Conservation (phyloP, 2,329 filamentous ascomycete genomes). For the Meredithiella fracta region DNA sequence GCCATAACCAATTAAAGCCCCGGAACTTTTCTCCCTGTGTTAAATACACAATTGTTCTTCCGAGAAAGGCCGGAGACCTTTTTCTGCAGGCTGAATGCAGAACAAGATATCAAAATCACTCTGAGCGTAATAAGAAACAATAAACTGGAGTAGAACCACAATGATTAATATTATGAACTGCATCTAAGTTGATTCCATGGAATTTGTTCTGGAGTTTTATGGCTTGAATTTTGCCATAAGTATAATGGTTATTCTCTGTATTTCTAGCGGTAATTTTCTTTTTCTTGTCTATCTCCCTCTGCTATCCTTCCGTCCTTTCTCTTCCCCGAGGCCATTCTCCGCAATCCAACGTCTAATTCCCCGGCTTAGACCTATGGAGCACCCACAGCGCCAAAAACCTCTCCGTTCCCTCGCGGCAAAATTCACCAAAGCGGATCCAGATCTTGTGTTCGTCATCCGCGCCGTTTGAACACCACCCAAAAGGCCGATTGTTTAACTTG, state of each 20-base stretch:
- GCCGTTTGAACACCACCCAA: too few relatives aligned
- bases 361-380: background rate
- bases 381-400: background rate
- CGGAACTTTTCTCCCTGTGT: background rate
- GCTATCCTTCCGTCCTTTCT: background rate
- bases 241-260: too few relatives aligned
- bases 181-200: background rate
- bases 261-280: too few relatives aligned
- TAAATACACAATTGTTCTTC: background rate
- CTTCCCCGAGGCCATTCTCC: background rate
- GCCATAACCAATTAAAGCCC: background rate
- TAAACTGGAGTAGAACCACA: background rate
- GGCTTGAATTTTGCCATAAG: too few relatives aligned
- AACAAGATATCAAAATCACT: background rate
- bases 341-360: background rate
- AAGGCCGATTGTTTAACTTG: too few relatives aligned
- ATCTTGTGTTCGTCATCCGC: too few relatives aligned
- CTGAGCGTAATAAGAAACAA: background rate
- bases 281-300: background rate
- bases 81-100: background rate
- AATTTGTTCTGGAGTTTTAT: too few relatives aligned
- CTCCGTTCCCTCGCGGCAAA: background rate
- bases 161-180: background rate
- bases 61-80: background rate
- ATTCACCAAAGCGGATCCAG: too few relatives aligned